Evolutionary conservation across 2,329 filamentous ascomycete species (phyloP).

Genomic region (Ceratocystis albifundus): DNA sequence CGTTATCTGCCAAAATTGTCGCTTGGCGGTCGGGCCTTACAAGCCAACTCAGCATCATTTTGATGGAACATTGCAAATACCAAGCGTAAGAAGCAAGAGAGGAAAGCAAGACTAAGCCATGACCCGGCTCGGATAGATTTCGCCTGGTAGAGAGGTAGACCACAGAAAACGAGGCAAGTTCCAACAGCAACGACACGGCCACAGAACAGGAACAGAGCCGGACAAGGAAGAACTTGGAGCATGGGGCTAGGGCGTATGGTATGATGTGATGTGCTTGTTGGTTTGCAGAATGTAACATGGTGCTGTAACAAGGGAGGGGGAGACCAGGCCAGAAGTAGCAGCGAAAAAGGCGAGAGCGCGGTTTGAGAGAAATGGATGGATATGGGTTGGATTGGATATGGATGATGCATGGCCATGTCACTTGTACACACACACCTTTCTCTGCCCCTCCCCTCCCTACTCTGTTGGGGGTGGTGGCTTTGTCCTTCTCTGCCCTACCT

Average conservation of each 20-base stretch:
- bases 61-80: too few species aligned
- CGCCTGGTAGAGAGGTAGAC: background rate
- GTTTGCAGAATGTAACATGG: slow-evolving; percentile 6
- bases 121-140: background rate
- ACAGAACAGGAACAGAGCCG: background rate
- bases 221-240: background rate
- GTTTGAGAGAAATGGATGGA: background rate
- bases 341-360: background rate
- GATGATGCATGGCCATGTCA: background rate
- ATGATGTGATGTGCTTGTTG: slow-evolving; percentile 1
- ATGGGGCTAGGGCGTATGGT: background rate
- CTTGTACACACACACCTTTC: background rate
- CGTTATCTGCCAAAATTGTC: too few species aligned
- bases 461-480: background rate
- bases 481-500: background rate
- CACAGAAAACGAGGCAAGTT: background rate
- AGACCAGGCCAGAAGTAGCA: background rate
- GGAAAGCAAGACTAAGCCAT: too few species aligned
- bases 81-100: too few species aligned
- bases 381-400: background rate
- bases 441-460: background rate
- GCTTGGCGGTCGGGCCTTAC: too few species aligned
- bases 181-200: background rate
- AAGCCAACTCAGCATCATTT: too few species aligned
- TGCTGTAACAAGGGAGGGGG: background rate